phyloP scores from a whole-genome alignment of 2,329 filamentous ascomycete species.

The Aspergillus sp. region DNA sequence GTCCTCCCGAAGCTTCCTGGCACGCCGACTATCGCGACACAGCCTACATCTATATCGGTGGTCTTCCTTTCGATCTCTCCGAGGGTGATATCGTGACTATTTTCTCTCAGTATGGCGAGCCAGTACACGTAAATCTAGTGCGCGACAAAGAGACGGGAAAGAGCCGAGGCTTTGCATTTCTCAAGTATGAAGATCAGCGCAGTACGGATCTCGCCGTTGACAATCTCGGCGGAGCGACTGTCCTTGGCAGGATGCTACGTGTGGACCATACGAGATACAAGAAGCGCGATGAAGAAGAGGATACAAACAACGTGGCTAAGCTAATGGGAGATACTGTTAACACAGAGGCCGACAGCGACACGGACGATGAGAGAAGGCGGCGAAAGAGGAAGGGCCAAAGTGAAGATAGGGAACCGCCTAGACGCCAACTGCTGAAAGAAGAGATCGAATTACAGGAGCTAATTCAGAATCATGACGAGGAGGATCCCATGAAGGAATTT shows the following conservation, averaged over 20 bases:
- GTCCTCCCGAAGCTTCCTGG: conserved; percentile 86
- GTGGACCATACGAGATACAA: conserved; percentile 96
- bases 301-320: conserved; percentile 50
- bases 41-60: conserved; percentile 94
- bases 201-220: conserved; percentile 96
- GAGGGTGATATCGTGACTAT: conserved; percentile 96
- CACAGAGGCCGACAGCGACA: conserved; percentile 32
- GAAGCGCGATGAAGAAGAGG: conserved; percentile 68
- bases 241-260: conserved; percentile 75
- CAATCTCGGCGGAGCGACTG: conserved; percentile 83
- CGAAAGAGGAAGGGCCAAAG: conserved; percentile 32
- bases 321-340: conserved; percentile 48
- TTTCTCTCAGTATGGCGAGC: conserved; percentile 96
- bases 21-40: conserved; percentile 97
- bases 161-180: conserved; percentile 88
- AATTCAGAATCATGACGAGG: conserved; percentile 81
- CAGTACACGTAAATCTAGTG: conserved; percentile 85
- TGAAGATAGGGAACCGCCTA: conserved; percentile 46
- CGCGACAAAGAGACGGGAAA: conserved; percentile 97
- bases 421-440: conserved; percentile 70
- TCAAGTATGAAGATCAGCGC: conserved; percentile 97
- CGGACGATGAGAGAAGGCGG: conserved; percentile 38
- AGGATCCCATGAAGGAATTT: conserved; percentile 96
- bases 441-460: conserved; percentile 76
- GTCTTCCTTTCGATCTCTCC: conserved; percentile 85